Conservation (phyloP, 805 yeast species). For the Debaryomyces maramus region DNA sequence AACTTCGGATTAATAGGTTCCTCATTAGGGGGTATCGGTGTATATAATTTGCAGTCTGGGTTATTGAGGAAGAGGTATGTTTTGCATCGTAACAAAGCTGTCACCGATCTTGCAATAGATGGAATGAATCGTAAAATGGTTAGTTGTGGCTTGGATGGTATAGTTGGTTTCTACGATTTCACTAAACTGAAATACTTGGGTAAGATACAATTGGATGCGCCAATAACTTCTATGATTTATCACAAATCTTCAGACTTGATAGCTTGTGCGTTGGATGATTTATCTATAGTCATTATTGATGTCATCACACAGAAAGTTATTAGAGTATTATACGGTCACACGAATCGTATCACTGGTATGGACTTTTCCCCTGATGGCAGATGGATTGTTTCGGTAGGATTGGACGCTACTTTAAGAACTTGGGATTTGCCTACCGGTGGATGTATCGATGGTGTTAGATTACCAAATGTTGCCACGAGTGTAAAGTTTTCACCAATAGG, state of each 20-base stretch:
- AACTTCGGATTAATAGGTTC: constrained; percentile 94
- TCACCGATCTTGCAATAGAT: constrained; percentile 86
- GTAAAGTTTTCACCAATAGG: constrained; percentile 83
- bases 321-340: constrained; percentile 86
- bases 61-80: constrained; percentile 65
- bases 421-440: constrained; percentile 98
- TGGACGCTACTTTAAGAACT: constrained; percentile 87
- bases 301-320: constrained; percentile 77
- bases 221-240: constrained; percentile 73
- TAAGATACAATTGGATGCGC: constrained; percentile 66
- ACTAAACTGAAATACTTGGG: constrained; percentile 67
- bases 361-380: constrained; percentile 95
- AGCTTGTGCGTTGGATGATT: constrained; percentile 84
- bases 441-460: constrained; percentile 86
- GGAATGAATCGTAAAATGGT: constrained; percentile 89
- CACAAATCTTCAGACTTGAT: constrained; percentile 82
- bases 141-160: constrained; percentile 85
- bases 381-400: constrained; percentile 82
- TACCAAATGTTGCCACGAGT: constrained; percentile 77
- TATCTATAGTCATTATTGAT: constrained; percentile 81
- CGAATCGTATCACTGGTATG: constrained; percentile 79
- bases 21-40: constrained; percentile 78
- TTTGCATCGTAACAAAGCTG: constrained; percentile 66
- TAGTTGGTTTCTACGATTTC: constrained; percentile 85
- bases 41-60: constrained; percentile 93